Evolutionary conservation across 352 stramenopile genomes (phyloP).

Genomic region (Pythium aphanidermatum): DNA sequence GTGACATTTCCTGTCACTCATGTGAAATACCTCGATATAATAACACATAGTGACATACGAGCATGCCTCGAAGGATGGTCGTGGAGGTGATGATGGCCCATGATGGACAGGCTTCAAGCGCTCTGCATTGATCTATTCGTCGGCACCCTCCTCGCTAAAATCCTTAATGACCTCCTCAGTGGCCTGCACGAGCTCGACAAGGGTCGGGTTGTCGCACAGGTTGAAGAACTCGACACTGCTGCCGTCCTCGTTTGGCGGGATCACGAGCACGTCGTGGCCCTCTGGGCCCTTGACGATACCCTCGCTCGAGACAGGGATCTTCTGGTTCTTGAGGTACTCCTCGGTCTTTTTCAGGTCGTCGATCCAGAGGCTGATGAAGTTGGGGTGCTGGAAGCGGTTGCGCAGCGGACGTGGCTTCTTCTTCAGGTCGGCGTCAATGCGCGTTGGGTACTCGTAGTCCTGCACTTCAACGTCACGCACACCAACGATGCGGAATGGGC

Average conservation of each 20-base stretch:
- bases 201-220: slow-evolving; percentile 68
- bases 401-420: slow-evolving; percentile 49
- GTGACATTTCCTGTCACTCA: slow-evolving; percentile 5
- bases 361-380: slow-evolving; percentile 84
- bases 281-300: slow-evolving; percentile 54
- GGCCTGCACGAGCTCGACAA: slow-evolving; percentile 81
- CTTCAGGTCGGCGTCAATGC: slow-evolving; percentile 58
- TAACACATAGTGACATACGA: no score
- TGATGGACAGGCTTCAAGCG: background rate
- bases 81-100: background rate
- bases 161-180: slow-evolving; percentile 72
- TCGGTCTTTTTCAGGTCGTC: slow-evolving; percentile 67
- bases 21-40: no score
- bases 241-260: slow-evolving; percentile 49
- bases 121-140: slow-evolving; percentile 11
- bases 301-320: slow-evolving; percentile 51
- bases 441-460: slow-evolving; percentile 72
- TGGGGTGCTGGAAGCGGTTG: slow-evolving; percentile 72
- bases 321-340: slow-evolving; percentile 54
- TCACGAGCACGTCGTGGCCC: slow-evolving; percentile 59
- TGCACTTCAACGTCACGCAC: slow-evolving; percentile 73
- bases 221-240: slow-evolving; percentile 79
- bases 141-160: slow-evolving; percentile 39
- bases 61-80: no score
- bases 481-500: slow-evolving; percentile 73